Base-by-base conservation (phyloP, 169 alveolate species). In the Eimeria necatrix region DNA sequence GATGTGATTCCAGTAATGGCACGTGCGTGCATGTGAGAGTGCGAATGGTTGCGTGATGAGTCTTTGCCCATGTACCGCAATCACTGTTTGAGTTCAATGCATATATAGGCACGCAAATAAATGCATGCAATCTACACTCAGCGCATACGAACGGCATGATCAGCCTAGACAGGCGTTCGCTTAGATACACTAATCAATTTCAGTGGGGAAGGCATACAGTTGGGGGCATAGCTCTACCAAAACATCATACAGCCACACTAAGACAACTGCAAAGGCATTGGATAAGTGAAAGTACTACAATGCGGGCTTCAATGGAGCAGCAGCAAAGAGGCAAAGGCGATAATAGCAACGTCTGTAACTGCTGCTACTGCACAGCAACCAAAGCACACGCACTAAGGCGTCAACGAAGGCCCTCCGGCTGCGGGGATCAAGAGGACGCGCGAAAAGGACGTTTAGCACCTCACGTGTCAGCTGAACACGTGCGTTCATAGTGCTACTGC, bases 391-490 rank as follows among this genome's bases (percentile, higher is more conserved):
- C 59, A 59, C 92, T 76, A 60, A 26, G 5, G 80, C 56, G 20
- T 84, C 80, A 8, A 24, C 76, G 78, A 59, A 60, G 22, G 74
- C 92, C 59, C 78, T 20, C 59, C 92, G 74, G 78, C 92, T 60
- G 49, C 92, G 52, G 53, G 80, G 78, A 24, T 84, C 92, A 1
- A 60, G 74, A 2, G 92, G 92, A 6, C 80, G 53, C 41, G 78
- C 74, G 49, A 53, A 84, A 56, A 53, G 78, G 22, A 60, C 74
- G 78, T 53, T 46, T 12, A 84, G 78, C 56, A 84, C 80, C 59
- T 53, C 92, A 22, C 92, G 92, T 0, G 92, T 53, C 22, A 53
- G 78, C 92, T 46, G 74, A 74, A 26, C 80, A 56, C 74, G 74
- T 2, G 78, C 74, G 59, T 59, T 53, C 14, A 60, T 84, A 76